Base-by-base conservation (phyloP, 2,329 filamentous ascomycete species). In the Alternaria solani region DNA sequence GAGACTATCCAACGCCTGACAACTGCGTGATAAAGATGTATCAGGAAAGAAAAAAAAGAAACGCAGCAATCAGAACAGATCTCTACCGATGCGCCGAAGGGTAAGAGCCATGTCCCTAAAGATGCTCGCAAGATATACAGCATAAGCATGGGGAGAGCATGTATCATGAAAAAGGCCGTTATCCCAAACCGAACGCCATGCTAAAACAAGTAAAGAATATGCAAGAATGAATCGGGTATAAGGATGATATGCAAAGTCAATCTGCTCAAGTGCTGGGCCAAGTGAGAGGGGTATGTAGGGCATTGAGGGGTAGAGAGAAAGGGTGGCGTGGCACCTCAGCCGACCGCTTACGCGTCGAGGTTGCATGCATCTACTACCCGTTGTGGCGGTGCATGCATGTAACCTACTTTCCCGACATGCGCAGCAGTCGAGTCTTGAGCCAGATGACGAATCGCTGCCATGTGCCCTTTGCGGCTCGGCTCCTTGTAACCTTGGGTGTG, bases 401-500 rank as follows among this genome's bases (percentile, higher is more conserved):
- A 30, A 36, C 38, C 56, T 62, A 62, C 30, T 49, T 59, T 55
- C 69, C 68, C 25, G 71, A 71, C 51, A 86, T 79, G 64, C 85
- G 83, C 64, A 87, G 81, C 57, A 87, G 72, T 59, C 85, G 79
- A 32, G 85, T 87, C 68, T 82, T 81, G 61, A 86, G 77, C 85
- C 85, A 87, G 1, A 85, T 85, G 55, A 86, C 76, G 68, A 87
- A 87, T 25, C 82, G 78, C 59, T 85, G 78, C 85, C 85, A 87
- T 23, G 79, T 73, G 30, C 79, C 77, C 64, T 80, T 81, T 5
- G 78, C 76, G 14, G 71, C 71, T 43, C 73, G 68, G 49, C 69
- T 75, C 63, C 73, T 76, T 43, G 74, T 75, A 18, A 77, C 72
- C 38, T 75, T 67, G 23, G 75, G 72, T 23, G 62, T 62, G 28